Conservation (phyloP, 2,329 filamentous ascomycete species). For the Beauveria pseudobassiana region DNA sequence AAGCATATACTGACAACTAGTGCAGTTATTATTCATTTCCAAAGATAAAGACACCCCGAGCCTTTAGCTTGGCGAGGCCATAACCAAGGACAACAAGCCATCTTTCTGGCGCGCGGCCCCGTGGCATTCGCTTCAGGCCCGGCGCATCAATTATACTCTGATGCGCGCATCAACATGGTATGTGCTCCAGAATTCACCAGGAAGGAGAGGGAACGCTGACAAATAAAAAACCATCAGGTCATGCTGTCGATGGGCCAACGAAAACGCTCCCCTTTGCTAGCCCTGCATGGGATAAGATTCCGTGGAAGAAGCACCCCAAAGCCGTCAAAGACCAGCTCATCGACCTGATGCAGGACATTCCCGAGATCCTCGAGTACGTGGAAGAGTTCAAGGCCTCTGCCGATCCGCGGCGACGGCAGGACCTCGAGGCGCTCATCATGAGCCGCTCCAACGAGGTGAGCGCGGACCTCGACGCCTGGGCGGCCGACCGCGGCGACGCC, state of each 20-base stretch:
- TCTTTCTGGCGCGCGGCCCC: conserved; percentile 14
- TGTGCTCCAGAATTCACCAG: neutral
- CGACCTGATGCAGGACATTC: conserved; percentile 24
- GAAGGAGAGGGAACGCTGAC: neutral
- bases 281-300: conserved; percentile 25
- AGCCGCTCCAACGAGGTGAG: conserved; percentile 12
- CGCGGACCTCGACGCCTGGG: conserved; percentile 11
- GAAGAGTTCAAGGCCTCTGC: conserved; percentile 19
- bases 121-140: conserved; percentile 12
- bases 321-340: conserved; percentile 23
- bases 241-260: conserved; percentile 14
- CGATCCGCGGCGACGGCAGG: neutral
- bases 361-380: conserved; percentile 20
- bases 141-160: conserved; percentile 17
- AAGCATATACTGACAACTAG: neutral
- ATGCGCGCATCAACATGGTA: conserved; percentile 18
- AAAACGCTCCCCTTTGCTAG: conserved; percentile 20
- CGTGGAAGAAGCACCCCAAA: conserved; percentile 23
- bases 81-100: conserved; percentile 14
- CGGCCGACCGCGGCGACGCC: conserved; percentile 9
- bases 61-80: conserved; percentile 14
- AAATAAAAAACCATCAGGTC: conserved; percentile 1
- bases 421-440: conserved; percentile 10
- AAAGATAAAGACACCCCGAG: conserved; percentile 13
- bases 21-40: conserved; percentile 14